These are phyloP conservation scores for Gastrodia elata DNA, from an alignment of 106 monocot species.

Conservation along the genomic window DNA sequence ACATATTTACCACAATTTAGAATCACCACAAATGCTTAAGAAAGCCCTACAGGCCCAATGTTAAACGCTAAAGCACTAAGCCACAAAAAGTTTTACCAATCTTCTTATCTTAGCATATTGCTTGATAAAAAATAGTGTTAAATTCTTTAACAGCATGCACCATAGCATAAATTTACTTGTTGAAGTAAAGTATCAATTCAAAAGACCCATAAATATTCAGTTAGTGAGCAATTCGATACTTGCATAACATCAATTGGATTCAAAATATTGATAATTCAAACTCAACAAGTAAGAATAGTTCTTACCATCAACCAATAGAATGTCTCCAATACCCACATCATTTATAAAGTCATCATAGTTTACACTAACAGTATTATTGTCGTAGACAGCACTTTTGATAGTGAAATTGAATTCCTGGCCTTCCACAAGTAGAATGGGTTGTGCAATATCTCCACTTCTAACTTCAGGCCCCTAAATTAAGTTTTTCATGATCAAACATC, in stretches of 20 bases:
- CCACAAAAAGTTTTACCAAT: too few relatives aligned
- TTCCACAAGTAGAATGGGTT: slow-evolving; percentile 47
- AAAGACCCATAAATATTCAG: not conserved
- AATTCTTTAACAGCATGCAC: not conserved
- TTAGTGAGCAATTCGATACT: slow-evolving; percentile 2
- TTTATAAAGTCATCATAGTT: slow-evolving; percentile 76
- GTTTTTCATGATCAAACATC: not conserved
- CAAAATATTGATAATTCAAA: not conserved
- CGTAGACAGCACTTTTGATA: slow-evolving; percentile 39
- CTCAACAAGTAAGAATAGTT: not conserved
- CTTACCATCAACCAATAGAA: slow-evolving; percentile 66
- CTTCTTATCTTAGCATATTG: not conserved
- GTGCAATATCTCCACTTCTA: slow-evolving; percentile 60
- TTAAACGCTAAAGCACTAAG: too few relatives aligned
- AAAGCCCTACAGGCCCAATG: too few relatives aligned
- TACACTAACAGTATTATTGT: slow-evolving; percentile 50
- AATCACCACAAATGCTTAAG: too few relatives aligned
- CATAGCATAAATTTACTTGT: not conserved
- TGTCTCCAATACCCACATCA: slow-evolving; percentile 61
- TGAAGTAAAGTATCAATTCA: not conserved
- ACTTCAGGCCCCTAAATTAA: slow-evolving; percentile 59
- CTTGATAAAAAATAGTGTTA: not conserved
- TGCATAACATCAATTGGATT: not conserved
- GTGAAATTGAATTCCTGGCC: slow-evolving; percentile 69
- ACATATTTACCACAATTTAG: too few relatives aligned